Percentiles rank a stretch among this genome's conserved stretches.
Evolutionary conservation across 495 filamentous ascomycete genomes (phyloP).

Genomic region (Oleoguttula mirabilis): DNA sequence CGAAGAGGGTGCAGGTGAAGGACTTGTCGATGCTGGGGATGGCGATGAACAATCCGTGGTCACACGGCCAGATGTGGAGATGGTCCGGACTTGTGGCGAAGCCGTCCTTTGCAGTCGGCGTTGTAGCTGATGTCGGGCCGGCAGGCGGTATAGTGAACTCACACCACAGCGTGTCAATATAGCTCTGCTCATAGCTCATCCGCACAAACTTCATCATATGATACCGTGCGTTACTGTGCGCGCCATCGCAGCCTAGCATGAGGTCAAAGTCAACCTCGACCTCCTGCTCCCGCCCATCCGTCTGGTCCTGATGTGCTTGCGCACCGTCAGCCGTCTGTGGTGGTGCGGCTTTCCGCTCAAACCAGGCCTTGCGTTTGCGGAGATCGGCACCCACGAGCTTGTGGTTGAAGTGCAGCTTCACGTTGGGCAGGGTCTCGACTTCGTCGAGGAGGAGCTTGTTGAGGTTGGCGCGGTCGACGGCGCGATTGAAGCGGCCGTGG

Average conservation of each 20-base stretch:
- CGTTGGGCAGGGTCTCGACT: conserved; percentile 69
- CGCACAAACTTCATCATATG: conserved; percentile 88
- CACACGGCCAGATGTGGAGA: conserved; percentile 93
- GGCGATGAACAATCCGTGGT: conserved; percentile 94
- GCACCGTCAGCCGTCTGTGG: conserved; percentile 10
- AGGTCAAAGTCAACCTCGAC: conserved; percentile 77
- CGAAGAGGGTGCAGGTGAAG: conserved; percentile 93
- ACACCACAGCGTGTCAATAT: conserved; percentile 95
- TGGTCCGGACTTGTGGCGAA: conserved; percentile 82
- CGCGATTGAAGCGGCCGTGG: conserved; percentile 59
- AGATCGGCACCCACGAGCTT: conserved; percentile 85
- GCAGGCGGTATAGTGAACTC: conserved; percentile 71
- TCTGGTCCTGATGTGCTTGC: conserved; percentile 13
- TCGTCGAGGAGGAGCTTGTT: conserved; percentile 82
- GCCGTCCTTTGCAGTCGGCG: conserved; percentile 36
- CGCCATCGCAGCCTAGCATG: conserved; percentile 91
- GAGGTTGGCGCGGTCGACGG: conserved; percentile 64
- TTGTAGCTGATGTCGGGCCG: not conserved
- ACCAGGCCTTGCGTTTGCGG: conserved; percentile 66
- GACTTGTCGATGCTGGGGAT: conserved; percentile 78
- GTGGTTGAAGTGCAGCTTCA: conserved; percentile 81
- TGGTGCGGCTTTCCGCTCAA: conserved; percentile 40
- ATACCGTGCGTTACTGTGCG: conserved; percentile 77
- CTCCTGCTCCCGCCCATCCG: conserved; percentile 33
- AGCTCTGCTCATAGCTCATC: conserved; percentile 86